Conservation (phyloP, 1,284 basidiomycete genomes). For the Pseudozyma pruni region DNA sequence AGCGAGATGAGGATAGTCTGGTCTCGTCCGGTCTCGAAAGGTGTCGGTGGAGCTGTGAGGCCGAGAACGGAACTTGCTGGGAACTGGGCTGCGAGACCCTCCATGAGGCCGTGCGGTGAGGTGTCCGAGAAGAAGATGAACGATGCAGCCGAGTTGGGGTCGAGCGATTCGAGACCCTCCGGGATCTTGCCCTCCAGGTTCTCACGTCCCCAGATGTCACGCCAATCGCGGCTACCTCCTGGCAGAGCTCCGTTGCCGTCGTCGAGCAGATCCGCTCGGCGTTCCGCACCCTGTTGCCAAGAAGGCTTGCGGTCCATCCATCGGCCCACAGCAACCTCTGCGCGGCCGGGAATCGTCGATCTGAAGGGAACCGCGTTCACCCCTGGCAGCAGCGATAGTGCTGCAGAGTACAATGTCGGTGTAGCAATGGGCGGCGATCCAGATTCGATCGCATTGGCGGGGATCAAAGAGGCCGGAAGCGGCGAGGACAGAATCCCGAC, state of each 20-base stretch:
- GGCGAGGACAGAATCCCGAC: conserved; percentile 49
- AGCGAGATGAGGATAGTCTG: conserved; percentile 77
- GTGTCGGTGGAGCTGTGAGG: conserved; percentile 80
- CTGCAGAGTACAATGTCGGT: conserved; percentile 43
- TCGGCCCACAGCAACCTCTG: conserved; percentile 54
- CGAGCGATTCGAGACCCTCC: conserved; percentile 21
- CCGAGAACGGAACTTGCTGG: conserved; percentile 75
- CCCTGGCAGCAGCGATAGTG: conserved; percentile 48
- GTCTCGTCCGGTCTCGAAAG: conserved; percentile 83
- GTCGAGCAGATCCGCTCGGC: conserved; percentile 48
- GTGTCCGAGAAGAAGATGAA: conserved; percentile 76
- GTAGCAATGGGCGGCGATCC: conserved; percentile 32
- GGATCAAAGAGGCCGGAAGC: conserved; percentile 49
- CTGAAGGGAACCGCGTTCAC: conserved; percentile 51
- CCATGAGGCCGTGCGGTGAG: conserved; percentile 75
- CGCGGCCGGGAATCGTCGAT: conserved; percentile 49
- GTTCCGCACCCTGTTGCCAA: conserved; percentile 48
- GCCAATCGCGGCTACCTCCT: conserved; percentile 48
- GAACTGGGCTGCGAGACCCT: conserved; percentile 71
- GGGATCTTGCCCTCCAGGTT: conserved; percentile 55
- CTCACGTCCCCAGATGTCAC: conserved; percentile 58
- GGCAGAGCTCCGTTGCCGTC: conserved; percentile 29
- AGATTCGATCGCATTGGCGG: conserved; percentile 30
- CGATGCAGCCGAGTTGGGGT: conserved; percentile 68
- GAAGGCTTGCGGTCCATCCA: conserved; percentile 54